Evolutionary conservation across 2,329 filamentous ascomycete species (phyloP).

Genomic region (Chaetomiaceae sp.): DNA sequence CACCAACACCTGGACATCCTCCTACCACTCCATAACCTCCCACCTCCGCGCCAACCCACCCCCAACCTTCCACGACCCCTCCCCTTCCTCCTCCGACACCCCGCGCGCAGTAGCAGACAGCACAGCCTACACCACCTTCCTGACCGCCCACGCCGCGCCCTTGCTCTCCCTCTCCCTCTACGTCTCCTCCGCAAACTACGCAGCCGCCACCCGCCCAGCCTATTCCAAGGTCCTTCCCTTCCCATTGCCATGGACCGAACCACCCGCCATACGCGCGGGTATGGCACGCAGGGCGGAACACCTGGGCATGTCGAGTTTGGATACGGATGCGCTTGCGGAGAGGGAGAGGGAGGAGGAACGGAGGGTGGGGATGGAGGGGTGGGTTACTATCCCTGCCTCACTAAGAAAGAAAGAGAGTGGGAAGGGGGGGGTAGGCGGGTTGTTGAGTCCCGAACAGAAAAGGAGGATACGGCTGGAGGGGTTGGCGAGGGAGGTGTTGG

Average conservation of each 20-base stretch:
- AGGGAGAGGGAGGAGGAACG: slow-evolving; percentile 28
- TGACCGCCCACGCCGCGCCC: slow-evolving; percentile 69
- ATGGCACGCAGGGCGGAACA: slow-evolving; percentile 68
- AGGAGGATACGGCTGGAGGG: slow-evolving; percentile 72
- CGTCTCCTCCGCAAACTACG: slow-evolving; percentile 85
- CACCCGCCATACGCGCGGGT: slow-evolving; percentile 64
- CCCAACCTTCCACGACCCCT: slow-evolving; percentile 30
- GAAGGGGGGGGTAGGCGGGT: slow-evolving; percentile 54
- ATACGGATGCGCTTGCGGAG: slow-evolving; percentile 43
- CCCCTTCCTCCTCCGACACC: slow-evolving; percentile 36
- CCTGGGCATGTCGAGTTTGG: slow-evolving; percentile 64
- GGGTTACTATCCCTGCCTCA: slow-evolving; percentile 38
- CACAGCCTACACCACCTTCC: slow-evolving; percentile 60
- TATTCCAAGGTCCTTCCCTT: slow-evolving; percentile 78
- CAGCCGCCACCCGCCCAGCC: slow-evolving; percentile 68
- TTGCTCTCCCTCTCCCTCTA: slow-evolving; percentile 86
- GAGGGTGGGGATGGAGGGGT: slow-evolving; percentile 31
- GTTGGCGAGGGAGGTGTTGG: slow-evolving; percentile 66
- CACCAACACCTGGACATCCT: slow-evolving; percentile 50
- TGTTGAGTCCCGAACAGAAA: slow-evolving; percentile 66
- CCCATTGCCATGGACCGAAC: slow-evolving; percentile 83
- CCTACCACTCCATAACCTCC: slow-evolving; percentile 57
- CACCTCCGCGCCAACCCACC: slow-evolving; percentile 42
- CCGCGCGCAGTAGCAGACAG: slow-evolving; percentile 42
- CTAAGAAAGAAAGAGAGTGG: slow-evolving; percentile 41